Evolutionary conservation across 345 rosid species (phyloP).

Genomic region (Linum lewisii): DNA sequence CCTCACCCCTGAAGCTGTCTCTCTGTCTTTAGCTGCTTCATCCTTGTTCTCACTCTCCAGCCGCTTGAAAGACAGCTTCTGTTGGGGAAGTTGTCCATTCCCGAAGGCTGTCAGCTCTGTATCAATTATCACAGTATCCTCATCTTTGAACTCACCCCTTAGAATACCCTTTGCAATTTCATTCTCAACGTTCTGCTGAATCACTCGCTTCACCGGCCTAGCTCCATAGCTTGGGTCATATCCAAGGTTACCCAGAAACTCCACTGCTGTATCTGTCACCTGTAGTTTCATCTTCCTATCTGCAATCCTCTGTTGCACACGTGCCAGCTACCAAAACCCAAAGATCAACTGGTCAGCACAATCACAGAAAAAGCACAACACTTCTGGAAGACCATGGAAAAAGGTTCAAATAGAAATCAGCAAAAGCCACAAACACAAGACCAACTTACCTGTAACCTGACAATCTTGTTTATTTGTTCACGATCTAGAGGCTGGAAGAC

Average conservation of each 20-base stretch:
- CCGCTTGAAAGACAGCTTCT: conserved; percentile 61
- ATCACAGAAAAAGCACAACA: background rate
- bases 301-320: conserved; percentile 79
- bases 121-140: conserved; percentile 54
- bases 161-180: conserved; percentile 94
- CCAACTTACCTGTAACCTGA: conserved; percentile 67
- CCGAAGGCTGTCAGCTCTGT: conserved; percentile 62
- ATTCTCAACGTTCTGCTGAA: conserved; percentile 89
- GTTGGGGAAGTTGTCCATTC: conserved; percentile 79
- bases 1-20: conserved; percentile 16
- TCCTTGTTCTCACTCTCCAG: conserved; percentile 21
- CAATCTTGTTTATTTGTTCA: conserved; percentile 68
- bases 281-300: conserved; percentile 77
- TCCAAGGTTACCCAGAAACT: conserved; percentile 77
- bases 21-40: conserved; percentile 28
- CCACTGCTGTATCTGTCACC: conserved; percentile 63
- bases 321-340: conserved; percentile 47
- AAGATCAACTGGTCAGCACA: background rate
- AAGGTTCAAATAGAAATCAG: background rate
- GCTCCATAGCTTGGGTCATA: conserved; percentile 97
- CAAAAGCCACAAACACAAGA: background rate
- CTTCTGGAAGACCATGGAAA: too few relatives aligned
- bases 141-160: conserved; percentile 85
- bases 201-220: conserved; percentile 91
- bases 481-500: conserved; percentile 97